phyloP scores from a whole-genome alignment of 2,329 filamentous ascomycete genomes.

The Immersiporthe knoxdaviesiana region DNA sequence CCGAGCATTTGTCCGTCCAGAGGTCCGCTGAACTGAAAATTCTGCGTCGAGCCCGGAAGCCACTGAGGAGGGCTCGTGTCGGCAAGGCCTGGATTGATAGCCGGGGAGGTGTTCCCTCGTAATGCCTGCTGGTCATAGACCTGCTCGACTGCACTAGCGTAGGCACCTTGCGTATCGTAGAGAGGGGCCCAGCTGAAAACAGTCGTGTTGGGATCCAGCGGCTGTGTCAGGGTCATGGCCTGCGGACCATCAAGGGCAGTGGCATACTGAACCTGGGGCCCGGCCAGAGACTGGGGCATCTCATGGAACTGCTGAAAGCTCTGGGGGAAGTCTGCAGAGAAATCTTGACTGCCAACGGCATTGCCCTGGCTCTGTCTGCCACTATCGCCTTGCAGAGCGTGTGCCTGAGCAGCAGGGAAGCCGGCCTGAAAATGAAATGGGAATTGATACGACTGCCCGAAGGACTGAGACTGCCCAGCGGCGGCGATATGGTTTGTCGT shows the following conservation, averaged over 20 bases:
- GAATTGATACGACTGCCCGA: conserved; percentile 5
- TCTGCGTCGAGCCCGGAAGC: neutral
- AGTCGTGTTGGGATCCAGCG: neutral
- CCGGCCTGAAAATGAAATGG: conserved; percentile 3
- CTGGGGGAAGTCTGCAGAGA: conserved; percentile 1
- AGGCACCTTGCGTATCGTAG: conserved; percentile 5
- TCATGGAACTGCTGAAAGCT: neutral
- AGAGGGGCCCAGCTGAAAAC: neutral
- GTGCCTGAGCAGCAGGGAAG: neutral
- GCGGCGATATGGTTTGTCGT: neutral
- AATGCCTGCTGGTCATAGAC: conserved; percentile 3
- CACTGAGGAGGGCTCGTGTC: neutral
- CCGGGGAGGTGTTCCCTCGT: neutral
- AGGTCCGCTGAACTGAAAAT: neutral
- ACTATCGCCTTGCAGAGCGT: neutral
- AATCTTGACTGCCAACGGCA: neutral
- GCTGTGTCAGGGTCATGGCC: neutral
- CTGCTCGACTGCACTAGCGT: conserved; percentile 2
- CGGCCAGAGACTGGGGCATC: neutral
- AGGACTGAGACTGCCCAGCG: neutral
- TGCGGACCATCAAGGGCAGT: neutral
- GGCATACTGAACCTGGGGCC: neutral
- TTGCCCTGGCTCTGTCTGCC: neutral
- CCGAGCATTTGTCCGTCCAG: neutral
- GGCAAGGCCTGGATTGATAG: neutral